Evolutionary conservation across 2,329 filamentous ascomycete genomes (phyloP).

Genomic region (Xylariomycetidae sp.): DNA sequence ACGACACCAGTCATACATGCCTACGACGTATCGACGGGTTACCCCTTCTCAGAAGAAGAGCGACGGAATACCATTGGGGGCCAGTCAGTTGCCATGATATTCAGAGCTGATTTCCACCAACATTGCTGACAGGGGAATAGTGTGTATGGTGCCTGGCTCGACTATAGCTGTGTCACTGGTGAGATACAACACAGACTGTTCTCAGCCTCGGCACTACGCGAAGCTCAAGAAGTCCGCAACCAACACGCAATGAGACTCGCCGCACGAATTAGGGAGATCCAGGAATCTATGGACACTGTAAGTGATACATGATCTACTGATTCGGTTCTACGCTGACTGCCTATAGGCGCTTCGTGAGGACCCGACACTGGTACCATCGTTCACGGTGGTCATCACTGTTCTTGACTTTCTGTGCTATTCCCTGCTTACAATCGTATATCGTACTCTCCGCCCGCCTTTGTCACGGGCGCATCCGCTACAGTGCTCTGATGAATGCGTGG

Average conservation of each 20-base stretch:
- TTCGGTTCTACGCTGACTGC: too few species aligned
- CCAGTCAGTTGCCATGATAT: slow-evolving; percentile 1
- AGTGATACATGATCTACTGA: too few species aligned
- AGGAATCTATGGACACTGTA: slow-evolving; percentile 13
- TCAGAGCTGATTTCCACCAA: not conserved
- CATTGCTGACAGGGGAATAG: slow-evolving; percentile 9
- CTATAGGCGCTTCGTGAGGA: slow-evolving; percentile 5
- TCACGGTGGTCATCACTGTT: slow-evolving; percentile 3
- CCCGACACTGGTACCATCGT: slow-evolving; percentile 8
- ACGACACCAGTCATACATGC: slow-evolving; percentile 22
- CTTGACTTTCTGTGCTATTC: slow-evolving; percentile 10
- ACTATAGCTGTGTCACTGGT: slow-evolving; percentile 18
- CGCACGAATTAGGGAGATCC: slow-evolving; percentile 10
- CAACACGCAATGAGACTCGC: slow-evolving; percentile 16
- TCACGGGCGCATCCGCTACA: slow-evolving; percentile 17
- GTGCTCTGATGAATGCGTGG: slow-evolving; percentile 21
- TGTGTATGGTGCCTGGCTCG: slow-evolving; percentile 15
- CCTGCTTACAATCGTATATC: slow-evolving; percentile 12
- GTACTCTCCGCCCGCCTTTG: slow-evolving; percentile 7
- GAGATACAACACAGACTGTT: slow-evolving; percentile 21
- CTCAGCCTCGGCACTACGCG: slow-evolving; percentile 18
- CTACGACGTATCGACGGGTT: slow-evolving; percentile 20
- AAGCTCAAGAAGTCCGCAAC: slow-evolving; percentile 14
- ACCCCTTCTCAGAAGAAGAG: slow-evolving; percentile 1
- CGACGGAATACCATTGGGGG: slow-evolving; percentile 2